Conservation (phyloP, 257 asterid genomes). For the Perilla frutescens region DNA sequence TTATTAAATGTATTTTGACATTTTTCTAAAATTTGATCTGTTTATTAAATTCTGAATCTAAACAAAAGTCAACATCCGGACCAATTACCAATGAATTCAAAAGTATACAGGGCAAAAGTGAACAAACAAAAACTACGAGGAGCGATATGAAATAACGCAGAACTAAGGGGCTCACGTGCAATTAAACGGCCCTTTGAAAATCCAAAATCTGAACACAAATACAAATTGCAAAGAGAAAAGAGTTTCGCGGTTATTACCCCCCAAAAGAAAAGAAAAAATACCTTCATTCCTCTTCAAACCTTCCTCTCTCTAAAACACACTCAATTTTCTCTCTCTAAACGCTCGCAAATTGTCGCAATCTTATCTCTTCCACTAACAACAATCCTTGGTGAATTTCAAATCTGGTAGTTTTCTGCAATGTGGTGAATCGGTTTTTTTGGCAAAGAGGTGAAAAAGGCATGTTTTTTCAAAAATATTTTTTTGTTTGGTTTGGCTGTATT, state of each 20-base stretch:
- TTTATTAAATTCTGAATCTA: not conserved
- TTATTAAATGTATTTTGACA: not conserved
- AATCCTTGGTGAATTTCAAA: constrained; percentile 11
- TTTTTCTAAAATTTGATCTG: not conserved
- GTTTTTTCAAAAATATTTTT: not conserved
- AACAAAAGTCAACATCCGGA: constrained; percentile 3
- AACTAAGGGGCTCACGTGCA: constrained; percentile 8
- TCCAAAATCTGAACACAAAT: constrained; percentile 32
- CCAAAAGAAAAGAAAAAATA: constrained; percentile 26
- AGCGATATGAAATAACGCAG: not conserved
- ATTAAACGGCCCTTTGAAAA: constrained; percentile 38
- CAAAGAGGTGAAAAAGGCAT: not conserved
- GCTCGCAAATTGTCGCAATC: constrained; percentile 31
- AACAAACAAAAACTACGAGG: not conserved
- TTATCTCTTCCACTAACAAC: not conserved
- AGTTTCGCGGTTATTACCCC: constrained; percentile 54
- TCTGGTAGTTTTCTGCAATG: constrained; percentile 34
- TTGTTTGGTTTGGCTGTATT: not conserved
- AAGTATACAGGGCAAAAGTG: not conserved
- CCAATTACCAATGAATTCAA: constrained; percentile 18
- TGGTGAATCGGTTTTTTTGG: constrained; percentile 35
- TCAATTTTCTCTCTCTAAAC: constrained; percentile 37
- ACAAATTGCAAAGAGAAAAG: constrained; percentile 36
- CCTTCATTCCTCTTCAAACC: constrained; percentile 30
- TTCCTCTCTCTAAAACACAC: constrained; percentile 38